Evolutionary conservation across 148 eudicot species (phyloP), one percentile per base, ranked within the genome.

Genomic region (Rhododendron simsii): DNA sequence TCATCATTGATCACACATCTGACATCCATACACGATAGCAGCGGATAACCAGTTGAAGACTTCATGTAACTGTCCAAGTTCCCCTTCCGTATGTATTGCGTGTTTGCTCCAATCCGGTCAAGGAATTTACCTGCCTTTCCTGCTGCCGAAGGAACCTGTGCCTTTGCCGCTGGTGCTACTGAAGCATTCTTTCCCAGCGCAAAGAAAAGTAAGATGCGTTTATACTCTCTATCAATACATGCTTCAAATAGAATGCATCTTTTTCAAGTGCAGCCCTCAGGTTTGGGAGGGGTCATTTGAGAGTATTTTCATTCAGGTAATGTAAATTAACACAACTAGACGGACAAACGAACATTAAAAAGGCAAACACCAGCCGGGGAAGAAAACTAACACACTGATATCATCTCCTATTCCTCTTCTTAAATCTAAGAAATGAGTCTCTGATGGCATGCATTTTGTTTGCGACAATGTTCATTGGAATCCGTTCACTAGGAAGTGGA

Each of bases 401-500:
- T 33, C 35, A 33, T 33, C 35, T 33, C 7, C 33, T 69, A 28
- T 28, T 53, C 67, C 51, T 45, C 50, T 71, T 71, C 26, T 51
- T 30, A 23, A 21, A 81, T 7, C 71, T 71, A 26, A 71, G 50
- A 50, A 81, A 81, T 23, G 57, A 81, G 80, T 71, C 78, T 81
- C 87, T 81, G 16, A 81, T 81, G 18, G 21, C 69, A 21, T 39
- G 53, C 87, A 86, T 30, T 23, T 71, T 69, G 37, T 81, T 86
- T 18, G 20, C 84, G 0, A 73, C 87, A 37, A 51, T 51, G 61
- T 73, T 39, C 84, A 86, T 86, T 33, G 53, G 71, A 11, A 50
- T 69, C n/a, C 84, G 37, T 3, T 81, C 41, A 30, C 81, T 45
- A n/a, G 87, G 87, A 5, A 65, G 14, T 73, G 84, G 51, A 81